Base-by-base conservation (phyloP, 805 yeast genomes). In the Yarrowia osloensis region DNA sequence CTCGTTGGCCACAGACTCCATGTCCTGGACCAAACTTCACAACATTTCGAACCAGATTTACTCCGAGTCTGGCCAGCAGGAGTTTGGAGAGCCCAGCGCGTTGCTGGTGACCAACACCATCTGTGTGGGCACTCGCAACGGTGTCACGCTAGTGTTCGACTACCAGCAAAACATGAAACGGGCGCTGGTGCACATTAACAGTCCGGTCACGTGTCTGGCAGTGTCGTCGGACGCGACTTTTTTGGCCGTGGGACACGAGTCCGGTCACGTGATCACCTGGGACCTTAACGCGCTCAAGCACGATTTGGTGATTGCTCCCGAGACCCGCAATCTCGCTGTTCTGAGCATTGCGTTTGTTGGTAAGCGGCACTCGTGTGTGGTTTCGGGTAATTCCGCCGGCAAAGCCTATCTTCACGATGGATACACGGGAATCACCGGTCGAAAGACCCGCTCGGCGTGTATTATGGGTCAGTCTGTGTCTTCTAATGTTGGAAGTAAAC, bases 221-320 rank as follows among this genome's bases (percentile, higher is more conserved):
- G 76, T 88, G 15, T 88, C 95, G 0, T 77, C 84, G 7, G 97
- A 93, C 74, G 88, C 90, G 1, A 81, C 88, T 0, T 84, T 82
- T 71, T 70, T 91, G 2, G 91, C 89, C 0, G 88, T 86, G 0
- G 96, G 97, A 1, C 86, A 83, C 70, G 78, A 80, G 5, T 77
- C 81, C 24, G 98, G 98, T 0, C 80, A 79, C 66, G 81, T 93
- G 2, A 77, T 82, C 31, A 71, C 90, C 1, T 94, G 97, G 96
- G 87, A 89, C 69, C 71, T 88, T 29, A 70, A 74, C 15, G 31
- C 11, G 8, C 35, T 61, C 24, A 61, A 61, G 31, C 52, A 61
- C 42, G 66, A 61, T 33, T 19, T 61, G 9, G 66, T 61, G 22
- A 46, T 61, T n/a, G 76, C 74, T 33, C 80, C 79, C 8, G 68